Conservation (phyloP, 148 eudicot genomes). For the Gaultheria prostrata region DNA sequence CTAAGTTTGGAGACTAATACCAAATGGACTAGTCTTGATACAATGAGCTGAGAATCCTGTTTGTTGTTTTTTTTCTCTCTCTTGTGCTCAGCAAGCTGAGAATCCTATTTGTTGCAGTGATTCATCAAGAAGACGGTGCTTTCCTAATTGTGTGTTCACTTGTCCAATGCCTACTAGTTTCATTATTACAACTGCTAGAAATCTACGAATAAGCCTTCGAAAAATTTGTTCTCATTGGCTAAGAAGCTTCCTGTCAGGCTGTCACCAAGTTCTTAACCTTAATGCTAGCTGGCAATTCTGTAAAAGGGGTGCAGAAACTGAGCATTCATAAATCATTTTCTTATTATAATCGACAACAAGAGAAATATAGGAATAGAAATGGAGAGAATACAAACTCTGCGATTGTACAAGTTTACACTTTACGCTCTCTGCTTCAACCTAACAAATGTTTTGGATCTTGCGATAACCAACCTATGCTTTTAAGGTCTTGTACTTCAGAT, state of each 20-base stretch:
- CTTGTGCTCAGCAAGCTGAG: background rate
- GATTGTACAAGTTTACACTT: background rate
- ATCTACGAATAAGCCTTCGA: background rate
- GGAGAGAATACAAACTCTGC: background rate
- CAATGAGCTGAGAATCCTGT: constrained; percentile 1
- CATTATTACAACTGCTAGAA: constrained; percentile 1
- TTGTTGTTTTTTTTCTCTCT: background rate
- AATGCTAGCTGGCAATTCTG: background rate
- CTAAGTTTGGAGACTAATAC: background rate
- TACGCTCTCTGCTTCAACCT: background rate
- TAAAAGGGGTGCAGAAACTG: background rate
- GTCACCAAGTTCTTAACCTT: background rate
- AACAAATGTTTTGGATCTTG: constrained; percentile 4
- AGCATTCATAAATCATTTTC: background rate
- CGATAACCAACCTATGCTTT: constrained; percentile 33
- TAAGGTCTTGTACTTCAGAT: constrained; percentile 46
- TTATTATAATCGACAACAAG: background rate
- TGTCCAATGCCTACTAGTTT: background rate
- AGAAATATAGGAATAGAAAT: background rate
- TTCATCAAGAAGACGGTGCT: background rate
- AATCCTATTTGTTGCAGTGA: constrained; percentile 1
- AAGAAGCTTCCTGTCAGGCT: background rate
- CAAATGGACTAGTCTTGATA: constrained; percentile 5
- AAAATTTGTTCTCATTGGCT: background rate
- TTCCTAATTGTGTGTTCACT: background rate